These are phyloP conservation scores for Ogataea degrootiae DNA, from an alignment of 805 yeast genomes.

Conservation along the genomic window DNA sequence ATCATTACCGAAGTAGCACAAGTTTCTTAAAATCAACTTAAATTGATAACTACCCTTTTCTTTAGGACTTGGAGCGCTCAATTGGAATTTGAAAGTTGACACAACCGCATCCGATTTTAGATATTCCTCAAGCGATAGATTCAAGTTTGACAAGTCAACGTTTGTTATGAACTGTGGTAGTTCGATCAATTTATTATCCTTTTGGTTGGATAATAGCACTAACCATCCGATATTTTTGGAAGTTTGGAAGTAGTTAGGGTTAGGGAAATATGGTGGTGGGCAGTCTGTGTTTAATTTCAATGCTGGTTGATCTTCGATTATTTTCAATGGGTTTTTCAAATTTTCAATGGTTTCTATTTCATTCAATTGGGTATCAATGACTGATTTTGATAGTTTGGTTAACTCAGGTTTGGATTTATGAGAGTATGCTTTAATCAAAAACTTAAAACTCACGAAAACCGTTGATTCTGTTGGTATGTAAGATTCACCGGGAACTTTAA, in stretches of 20 bases:
- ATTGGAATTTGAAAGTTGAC: slow-evolving; percentile 71
- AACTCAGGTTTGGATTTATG: slow-evolving; percentile 54
- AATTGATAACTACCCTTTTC: slow-evolving; percentile 61
- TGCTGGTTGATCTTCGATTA: slow-evolving; percentile 63
- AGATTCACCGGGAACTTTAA: slow-evolving; percentile 83
- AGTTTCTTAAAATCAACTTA: slow-evolving; percentile 64
- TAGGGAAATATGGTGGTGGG: slow-evolving; percentile 75
- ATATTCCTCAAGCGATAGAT: slow-evolving; percentile 46
- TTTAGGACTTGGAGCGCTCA: slow-evolving; percentile 75
- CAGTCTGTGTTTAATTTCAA: slow-evolving; percentile 45
- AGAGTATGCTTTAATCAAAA: slow-evolving; percentile 67
- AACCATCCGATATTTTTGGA: slow-evolving; percentile 46
- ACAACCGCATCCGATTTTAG: slow-evolving; percentile 43
- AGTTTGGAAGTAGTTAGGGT: slow-evolving; percentile 29
- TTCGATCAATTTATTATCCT: slow-evolving; percentile 77
- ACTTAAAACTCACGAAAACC: slow-evolving; percentile 72
- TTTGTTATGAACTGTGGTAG: slow-evolving; percentile 50
- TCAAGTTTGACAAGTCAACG: slow-evolving; percentile 52
- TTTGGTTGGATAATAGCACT: slow-evolving; percentile 64
- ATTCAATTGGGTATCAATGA: slow-evolving; percentile 31
- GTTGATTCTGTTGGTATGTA: slow-evolving; percentile 66
- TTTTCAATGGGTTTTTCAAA: slow-evolving; percentile 64
- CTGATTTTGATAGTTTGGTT: slow-evolving; percentile 32
- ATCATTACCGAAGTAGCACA: slow-evolving; percentile 80
- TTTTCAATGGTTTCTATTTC: slow-evolving; percentile 64